Evolutionary conservation across 768 basidiomycete species (phyloP).

Genomic region (Lanmaoa pseudosensibilis): DNA sequence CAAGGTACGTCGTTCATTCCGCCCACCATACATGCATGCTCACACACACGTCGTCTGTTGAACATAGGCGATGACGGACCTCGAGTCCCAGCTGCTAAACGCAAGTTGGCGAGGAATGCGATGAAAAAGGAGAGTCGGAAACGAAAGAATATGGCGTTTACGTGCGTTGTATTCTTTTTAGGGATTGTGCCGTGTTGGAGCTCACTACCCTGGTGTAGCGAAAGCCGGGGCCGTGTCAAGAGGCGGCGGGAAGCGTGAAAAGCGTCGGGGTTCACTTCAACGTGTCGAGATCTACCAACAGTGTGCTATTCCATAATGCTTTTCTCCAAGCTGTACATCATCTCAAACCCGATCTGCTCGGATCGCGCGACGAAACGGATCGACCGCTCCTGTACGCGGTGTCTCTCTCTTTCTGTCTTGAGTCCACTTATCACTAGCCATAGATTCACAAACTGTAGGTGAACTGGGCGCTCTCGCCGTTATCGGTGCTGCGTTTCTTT

Average conservation of each 20-base stretch:
- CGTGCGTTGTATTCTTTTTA: constrained; percentile 45
- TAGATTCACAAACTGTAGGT: constrained; percentile 47
- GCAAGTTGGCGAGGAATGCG: constrained; percentile 68
- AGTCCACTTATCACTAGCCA: no score
- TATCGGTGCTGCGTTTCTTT: constrained; percentile 86
- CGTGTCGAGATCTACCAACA: no score
- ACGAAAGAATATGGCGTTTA: constrained; percentile 61
- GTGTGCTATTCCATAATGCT: no score
- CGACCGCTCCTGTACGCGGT: constrained; percentile 30
- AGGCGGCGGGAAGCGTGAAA: constrained; percentile 37
- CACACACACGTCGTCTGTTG: background rate
- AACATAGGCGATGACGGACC: constrained; percentile 65
- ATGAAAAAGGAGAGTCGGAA: constrained; percentile 87
- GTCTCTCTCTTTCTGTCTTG: no score
- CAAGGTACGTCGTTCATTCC: constrained; percentile 36
- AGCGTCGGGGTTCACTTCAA: no score
- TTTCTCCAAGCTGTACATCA: constrained; percentile 91
- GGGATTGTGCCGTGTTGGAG: background rate
- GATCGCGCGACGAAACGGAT: constrained; percentile 62
- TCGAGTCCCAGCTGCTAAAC: constrained; percentile 72
- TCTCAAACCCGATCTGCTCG: constrained; percentile 80
- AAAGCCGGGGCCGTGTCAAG: constrained; percentile 49
- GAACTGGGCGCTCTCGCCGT: constrained; percentile 82
- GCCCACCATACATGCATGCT: background rate
- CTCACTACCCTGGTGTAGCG: constrained; percentile 31